Conservation (phyloP, 805 yeast species). For the Lachancea dasiensis region DNA sequence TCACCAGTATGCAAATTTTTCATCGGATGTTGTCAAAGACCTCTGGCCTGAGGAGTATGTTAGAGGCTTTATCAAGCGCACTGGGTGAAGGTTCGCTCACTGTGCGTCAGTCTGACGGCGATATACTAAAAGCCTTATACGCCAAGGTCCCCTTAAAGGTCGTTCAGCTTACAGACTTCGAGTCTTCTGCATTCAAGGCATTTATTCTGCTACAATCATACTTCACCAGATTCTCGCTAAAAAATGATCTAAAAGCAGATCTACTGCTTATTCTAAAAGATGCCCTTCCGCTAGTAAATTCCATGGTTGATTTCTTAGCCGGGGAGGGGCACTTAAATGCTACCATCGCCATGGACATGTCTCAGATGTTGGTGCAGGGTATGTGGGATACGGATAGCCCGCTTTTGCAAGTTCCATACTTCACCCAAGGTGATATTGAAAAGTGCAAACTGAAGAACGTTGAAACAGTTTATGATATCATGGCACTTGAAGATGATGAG, state of each 20-base stretch:
- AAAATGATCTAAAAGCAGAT: slow-evolving; percentile 58
- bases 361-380: slow-evolving; percentile 85
- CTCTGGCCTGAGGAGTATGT: slow-evolving; percentile 52
- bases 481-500: slow-evolving; percentile 66
- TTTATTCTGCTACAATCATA: slow-evolving; percentile 78
- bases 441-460: slow-evolving; percentile 53
- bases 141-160: slow-evolving; percentile 59
- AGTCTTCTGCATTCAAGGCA: slow-evolving; percentile 59
- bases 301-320: slow-evolving; percentile 69
- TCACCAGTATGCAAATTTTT: slow-evolving; percentile 60
- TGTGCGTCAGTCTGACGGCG: slow-evolving; percentile 55
- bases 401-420: slow-evolving; percentile 74
- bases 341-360: slow-evolving; percentile 74
- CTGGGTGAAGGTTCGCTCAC: slow-evolving; percentile 67
- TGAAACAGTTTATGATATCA: slow-evolving; percentile 72
- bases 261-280: slow-evolving; percentile 45
- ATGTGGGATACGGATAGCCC: slow-evolving; percentile 78
- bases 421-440: slow-evolving; percentile 41
- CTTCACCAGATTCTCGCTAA: slow-evolving; percentile 57
- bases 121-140: slow-evolving; percentile 44
- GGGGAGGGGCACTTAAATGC: slow-evolving; percentile 78
- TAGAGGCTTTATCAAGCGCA: slow-evolving; percentile 63
- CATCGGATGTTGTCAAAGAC: slow-evolving; percentile 43
- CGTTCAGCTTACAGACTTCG: slow-evolving; percentile 25
- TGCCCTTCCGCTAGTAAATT: slow-evolving; percentile 49